Percentiles rank a stretch among this genome's conserved stretches.
Evolutionary conservation across 2,329 filamentous ascomycete species (phyloP).

Genomic region (Neurospora sp.): DNA sequence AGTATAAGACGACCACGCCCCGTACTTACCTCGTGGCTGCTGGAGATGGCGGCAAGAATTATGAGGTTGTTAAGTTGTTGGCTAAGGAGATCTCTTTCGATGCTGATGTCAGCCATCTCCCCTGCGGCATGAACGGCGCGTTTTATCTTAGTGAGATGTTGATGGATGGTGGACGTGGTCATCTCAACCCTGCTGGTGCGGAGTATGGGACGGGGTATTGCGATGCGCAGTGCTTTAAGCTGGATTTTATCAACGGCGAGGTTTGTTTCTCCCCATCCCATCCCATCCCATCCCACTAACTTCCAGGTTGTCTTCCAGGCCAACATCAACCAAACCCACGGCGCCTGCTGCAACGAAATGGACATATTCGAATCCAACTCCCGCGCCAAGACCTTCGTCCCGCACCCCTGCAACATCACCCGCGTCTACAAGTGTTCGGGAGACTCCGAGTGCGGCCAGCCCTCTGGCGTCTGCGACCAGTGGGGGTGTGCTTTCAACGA

Average conservation of each 20-base stretch:
- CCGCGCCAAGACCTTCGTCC: constrained; percentile 27
- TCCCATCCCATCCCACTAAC: too few species aligned
- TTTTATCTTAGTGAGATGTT: constrained; percentile 50
- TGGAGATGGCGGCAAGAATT: constrained; percentile 39
- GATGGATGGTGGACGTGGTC: constrained; percentile 39
- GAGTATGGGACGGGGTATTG: constrained; percentile 37
- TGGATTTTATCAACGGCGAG: constrained; percentile 38
- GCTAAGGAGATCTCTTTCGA: constrained; percentile 54
- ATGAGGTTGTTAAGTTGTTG: constrained; percentile 46
- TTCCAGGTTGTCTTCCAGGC: constrained; percentile 6
- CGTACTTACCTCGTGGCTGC: constrained; percentile 48
- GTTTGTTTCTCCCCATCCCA: constrained; percentile 15
- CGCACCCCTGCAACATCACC: constrained; percentile 31
- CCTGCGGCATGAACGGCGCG: constrained; percentile 55
- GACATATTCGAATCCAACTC: constrained; percentile 37
- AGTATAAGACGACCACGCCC: constrained; percentile 19
- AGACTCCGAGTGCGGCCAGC: constrained; percentile 36
- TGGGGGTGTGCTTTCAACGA: constrained; percentile 24
- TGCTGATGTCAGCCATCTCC: constrained; percentile 50
- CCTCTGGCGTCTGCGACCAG: constrained; percentile 26
- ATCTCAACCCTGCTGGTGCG: constrained; percentile 42
- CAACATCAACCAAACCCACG: constrained; percentile 31
- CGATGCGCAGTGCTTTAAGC: constrained; percentile 26
- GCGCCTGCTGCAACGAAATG: constrained; percentile 36
- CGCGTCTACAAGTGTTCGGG: constrained; percentile 26